Evolutionary conservation across 192 early-diverging fungal genomes (phyloP).

Genomic region (Rhizophagus clarus): DNA sequence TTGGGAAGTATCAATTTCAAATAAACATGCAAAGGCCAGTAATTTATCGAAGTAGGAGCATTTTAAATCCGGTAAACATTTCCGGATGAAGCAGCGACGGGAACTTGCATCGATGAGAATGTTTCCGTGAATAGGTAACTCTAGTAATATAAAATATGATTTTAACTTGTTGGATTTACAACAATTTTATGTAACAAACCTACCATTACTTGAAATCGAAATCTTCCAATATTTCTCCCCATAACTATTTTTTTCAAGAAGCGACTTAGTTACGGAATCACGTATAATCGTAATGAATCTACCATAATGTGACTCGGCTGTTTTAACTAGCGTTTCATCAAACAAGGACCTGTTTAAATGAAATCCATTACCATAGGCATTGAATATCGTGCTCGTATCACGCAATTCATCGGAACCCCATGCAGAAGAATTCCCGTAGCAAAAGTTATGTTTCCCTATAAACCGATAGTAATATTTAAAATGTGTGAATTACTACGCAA

Average conservation of each 20-base stretch:
- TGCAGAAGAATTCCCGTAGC: too few relatives aligned
- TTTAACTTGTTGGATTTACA: neutral
- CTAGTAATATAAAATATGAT: neutral
- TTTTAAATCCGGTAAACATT: conserved; percentile 4
- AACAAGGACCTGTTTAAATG: conserved; percentile 22
- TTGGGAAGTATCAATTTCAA: neutral
- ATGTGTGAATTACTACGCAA: too few relatives aligned
- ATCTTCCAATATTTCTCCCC: conserved; percentile 6
- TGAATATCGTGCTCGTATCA: too few relatives aligned
- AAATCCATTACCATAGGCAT: too few relatives aligned
- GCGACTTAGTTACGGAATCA: neutral
- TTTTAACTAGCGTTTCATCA: conserved; percentile 27
- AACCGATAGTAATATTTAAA: too few relatives aligned
- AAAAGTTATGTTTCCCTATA: too few relatives aligned
- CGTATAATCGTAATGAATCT: conserved; percentile 20
- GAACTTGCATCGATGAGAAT: neutral
- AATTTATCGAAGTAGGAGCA: neutral
- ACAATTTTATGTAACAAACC: neutral
- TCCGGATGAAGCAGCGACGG: conserved; percentile 22
- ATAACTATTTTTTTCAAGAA: neutral
- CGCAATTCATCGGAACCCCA: too few relatives aligned
- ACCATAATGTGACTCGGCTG: neutral
- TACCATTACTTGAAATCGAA: conserved; percentile 23
- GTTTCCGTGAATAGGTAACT: neutral
- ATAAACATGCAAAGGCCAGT: conserved; percentile 25